Evolutionary conservation across 2,329 filamentous ascomycete genomes (phyloP).

Genomic region (Dichotomopilus funicola): DNA sequence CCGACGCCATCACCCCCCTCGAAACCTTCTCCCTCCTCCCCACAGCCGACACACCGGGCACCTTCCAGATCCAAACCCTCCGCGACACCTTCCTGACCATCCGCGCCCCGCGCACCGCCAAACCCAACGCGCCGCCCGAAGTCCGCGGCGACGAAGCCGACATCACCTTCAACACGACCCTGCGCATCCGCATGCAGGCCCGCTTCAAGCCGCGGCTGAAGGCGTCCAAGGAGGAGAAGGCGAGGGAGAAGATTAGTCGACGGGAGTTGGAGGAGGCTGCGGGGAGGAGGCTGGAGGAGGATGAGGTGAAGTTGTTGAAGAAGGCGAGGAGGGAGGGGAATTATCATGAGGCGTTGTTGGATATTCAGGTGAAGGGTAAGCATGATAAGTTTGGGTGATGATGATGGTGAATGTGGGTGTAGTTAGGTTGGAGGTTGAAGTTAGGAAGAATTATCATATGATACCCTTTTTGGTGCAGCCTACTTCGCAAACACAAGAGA

Average conservation of each 20-base stretch:
- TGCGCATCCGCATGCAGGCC: constrained; percentile 89
- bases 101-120: constrained; percentile 46
- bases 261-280: constrained; percentile 78
- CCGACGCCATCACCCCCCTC: constrained; percentile 75
- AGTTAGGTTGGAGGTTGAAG: neutral
- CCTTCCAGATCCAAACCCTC: constrained; percentile 68
- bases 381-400: constrained; percentile 71
- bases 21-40: constrained; percentile 71
- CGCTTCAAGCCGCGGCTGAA: constrained; percentile 81
- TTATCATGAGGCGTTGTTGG: constrained; percentile 79
- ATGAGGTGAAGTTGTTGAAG: constrained; percentile 80
- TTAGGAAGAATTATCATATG: no score
- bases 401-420: neutral
- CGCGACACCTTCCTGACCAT: constrained; percentile 64
- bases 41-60: constrained; percentile 58
- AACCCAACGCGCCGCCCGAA: constrained; percentile 48
- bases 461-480: no score
- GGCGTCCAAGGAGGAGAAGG: constrained; percentile 75
- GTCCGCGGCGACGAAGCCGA: constrained; percentile 69
- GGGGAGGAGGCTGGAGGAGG: constrained; percentile 69
- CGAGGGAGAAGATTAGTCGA: constrained; percentile 75
- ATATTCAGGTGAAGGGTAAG: constrained; percentile 86
- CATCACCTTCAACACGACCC: constrained; percentile 61
- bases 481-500: no score
- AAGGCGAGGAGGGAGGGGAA: constrained; percentile 77